Evolutionary conservation across 371 early-diverging fungal genomes (phyloP), one percentile per base, ranked within the genome.

Genomic region (Mucor velutinosus): DNA sequence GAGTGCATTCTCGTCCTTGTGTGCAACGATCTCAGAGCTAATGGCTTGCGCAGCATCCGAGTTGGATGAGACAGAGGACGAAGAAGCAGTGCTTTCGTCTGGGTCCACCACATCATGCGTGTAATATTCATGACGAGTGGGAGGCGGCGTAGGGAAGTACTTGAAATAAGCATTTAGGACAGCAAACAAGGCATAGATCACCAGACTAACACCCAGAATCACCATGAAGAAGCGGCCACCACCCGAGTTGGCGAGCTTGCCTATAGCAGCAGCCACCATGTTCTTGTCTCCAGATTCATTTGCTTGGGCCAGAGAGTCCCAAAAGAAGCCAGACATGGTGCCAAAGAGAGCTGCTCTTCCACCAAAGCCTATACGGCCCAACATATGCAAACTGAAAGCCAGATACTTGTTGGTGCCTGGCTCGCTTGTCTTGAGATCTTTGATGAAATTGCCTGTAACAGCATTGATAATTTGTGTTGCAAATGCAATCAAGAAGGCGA

Each of bases 101-200:
- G 57, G 57, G n/a, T 32, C 57, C n/a, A 57, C 32, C 33, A 70
- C 62, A 39, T 65, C 61, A 49, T 72, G 65, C 7, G 66, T 65
- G 47, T 78, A 78, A 23, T 71, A 65, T 10, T 71, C 75, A 7
- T 66, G 58, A 11, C 80, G 61, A 2, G 77, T 73, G 19, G 79
- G 83, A 19, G 83, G 83, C 10, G 79, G 81, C 5, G 81, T 83
- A 35, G 83, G 83, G 43, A 83, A 83, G 30, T 80, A 80, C 32
- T 80, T 80, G 64, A 77, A 83, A 25, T 80, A 71, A 7, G 76
- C 74, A 58, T 83, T 83, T 7, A 66, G 41, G 7, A 77, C 72
- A 39, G 83, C 83, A 72, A 80, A 83, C 0, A 77, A 25, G 17
- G 76, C 81, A 58, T 83, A 83, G 4, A 80, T 77, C 0, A 83